phyloP scores from a whole-genome alignment of 768 basidiomycete genomes.

The Exidia glandulosa region DNA sequence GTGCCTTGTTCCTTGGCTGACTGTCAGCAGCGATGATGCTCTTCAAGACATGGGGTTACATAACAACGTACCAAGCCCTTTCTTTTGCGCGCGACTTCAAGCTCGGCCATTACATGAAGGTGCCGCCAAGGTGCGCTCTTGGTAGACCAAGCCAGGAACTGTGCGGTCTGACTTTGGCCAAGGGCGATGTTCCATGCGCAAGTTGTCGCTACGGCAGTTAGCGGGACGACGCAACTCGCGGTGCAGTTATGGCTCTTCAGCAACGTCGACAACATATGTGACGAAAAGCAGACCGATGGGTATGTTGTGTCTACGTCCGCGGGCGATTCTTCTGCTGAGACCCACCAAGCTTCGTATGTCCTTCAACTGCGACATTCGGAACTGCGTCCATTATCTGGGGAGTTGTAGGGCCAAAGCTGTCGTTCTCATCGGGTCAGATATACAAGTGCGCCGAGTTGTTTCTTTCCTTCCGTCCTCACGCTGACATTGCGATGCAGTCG shows the following conservation, averaged over 20 bases:
- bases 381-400: constrained; percentile 24
- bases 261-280: constrained; percentile 23
- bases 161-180: no score
- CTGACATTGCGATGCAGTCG: no score
- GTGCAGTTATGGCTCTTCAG: constrained; percentile 16
- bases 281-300: constrained; percentile 17
- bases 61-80: constrained; percentile 50
- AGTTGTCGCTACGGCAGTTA: constrained; percentile 20
- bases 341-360: constrained; percentile 10
- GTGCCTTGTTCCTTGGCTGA: constrained; percentile 5
- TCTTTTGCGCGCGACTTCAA: constrained; percentile 68
- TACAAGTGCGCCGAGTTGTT: background rate
- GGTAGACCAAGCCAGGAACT: no score
- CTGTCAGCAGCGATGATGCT: constrained; percentile 44
- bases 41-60: constrained; percentile 49
- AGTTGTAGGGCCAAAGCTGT: background rate
- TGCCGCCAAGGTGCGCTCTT: constrained; percentile 17
- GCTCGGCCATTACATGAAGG: constrained; percentile 30
- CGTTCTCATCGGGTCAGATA: background rate
- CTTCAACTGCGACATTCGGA: constrained; percentile 19
- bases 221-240: constrained; percentile 30
- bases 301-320: constrained; percentile 20
- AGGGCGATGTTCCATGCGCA: constrained; percentile 27
- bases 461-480: no score
- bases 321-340: background rate